Evolutionary conservation across 129 eudicot genomes (phyloP).

Genomic region (Chrysanthemum makinoi): DNA sequence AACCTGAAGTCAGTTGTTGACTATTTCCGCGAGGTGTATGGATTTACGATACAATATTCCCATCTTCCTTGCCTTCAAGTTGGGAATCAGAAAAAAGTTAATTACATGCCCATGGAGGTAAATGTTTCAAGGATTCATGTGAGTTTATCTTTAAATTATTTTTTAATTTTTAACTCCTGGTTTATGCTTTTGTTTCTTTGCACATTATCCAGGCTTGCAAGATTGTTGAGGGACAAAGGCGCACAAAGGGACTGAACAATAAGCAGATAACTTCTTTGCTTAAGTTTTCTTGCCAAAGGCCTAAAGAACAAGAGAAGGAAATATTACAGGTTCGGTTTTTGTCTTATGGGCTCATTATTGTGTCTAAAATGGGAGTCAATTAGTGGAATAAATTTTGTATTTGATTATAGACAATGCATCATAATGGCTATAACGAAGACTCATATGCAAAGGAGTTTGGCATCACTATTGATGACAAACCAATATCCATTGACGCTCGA

Average conservation of each 20-base stretch:
- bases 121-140: neutral
- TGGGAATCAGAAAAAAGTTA: conserved; percentile 67
- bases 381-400: conserved; percentile 4
- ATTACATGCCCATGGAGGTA: conserved; percentile 95
- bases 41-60: conserved; percentile 58
- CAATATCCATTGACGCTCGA: conserved; percentile 68
- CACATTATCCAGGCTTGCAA: conserved; percentile 59
- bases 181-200: neutral
- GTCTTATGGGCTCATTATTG: neutral
- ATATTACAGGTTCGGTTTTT: conserved; percentile 53
- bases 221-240: conserved; percentile 89
- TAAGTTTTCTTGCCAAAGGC: conserved; percentile 72
- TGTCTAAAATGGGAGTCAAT: conserved; percentile 1
- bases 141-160: neutral
- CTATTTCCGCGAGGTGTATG: conserved; percentile 72
- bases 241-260: conserved; percentile 66
- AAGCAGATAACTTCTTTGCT: conserved; percentile 72
- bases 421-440: conserved; percentile 60
- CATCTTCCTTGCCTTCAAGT: conserved; percentile 89
- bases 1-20: conserved; percentile 76
- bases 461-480: conserved; percentile 54
- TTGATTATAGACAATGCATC: conserved; percentile 52
- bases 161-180: neutral
- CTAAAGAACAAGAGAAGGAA: conserved; percentile 62
- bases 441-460: conserved; percentile 70